A percentile compares a stretch with the other conserved stretches of the same genome.
These are phyloP conservation scores for Macrocybe gigantea DNA, from an alignment of 768 basidiomycete species.

Conservation along the genomic window DNA sequence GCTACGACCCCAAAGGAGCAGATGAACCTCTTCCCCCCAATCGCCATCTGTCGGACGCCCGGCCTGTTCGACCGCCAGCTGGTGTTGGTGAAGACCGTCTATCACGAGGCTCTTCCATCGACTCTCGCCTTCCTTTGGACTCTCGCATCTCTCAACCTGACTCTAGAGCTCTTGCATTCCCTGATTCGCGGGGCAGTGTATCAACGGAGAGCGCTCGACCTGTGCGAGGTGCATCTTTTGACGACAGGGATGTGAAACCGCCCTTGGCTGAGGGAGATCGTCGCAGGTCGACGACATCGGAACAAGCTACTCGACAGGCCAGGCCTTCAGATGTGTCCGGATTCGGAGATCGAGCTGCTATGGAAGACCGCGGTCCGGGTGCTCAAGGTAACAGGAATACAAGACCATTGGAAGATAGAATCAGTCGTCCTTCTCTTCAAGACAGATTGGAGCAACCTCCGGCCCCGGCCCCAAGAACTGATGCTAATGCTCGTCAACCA, in stretches of 20 bases:
- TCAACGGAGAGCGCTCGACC: conserved; percentile 18
- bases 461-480: conserved; percentile 7
- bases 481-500: conserved; percentile 19
- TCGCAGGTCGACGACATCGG: neutral
- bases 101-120: conserved; percentile 10
- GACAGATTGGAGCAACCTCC: conserved; percentile 30
- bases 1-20: conserved; percentile 14
- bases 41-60: conserved; percentile 25
- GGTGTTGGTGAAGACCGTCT: conserved; percentile 13
- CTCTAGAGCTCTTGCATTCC: conserved; percentile 17
- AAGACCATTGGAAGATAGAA: conserved; percentile 31
- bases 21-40: conserved; percentile 17
- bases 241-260: conserved; percentile 25
- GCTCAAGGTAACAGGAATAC: conserved; percentile 1
- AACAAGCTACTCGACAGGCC: neutral
- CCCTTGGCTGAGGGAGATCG: conserved; percentile 3
- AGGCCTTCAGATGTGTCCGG: neutral
- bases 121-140: conserved; percentile 20
- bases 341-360: neutral
- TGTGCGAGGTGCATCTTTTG: conserved; percentile 14
- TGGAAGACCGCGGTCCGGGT: conserved; percentile 12
- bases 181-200: conserved; percentile 10
- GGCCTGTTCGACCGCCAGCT: conserved; percentile 14
- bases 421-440: conserved; percentile 27
- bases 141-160: conserved; percentile 19